Evolutionary conservation across 2,329 filamentous ascomycete species (phyloP).

Genomic region (Ophiostoma sp.): DNA sequence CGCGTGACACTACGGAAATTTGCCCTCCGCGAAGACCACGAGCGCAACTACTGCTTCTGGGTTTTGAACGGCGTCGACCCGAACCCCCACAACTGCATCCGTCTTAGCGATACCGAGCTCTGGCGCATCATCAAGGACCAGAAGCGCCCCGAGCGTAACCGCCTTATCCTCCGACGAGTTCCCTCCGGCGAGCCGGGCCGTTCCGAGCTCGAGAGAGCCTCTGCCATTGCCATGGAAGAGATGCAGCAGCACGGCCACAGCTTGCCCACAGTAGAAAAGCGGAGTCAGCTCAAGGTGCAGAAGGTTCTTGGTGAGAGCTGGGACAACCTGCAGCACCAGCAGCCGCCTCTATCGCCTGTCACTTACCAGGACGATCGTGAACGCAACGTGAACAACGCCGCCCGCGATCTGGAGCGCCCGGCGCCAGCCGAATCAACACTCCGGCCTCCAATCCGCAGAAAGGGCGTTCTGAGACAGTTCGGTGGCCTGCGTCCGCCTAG

Average conservation of each 20-base stretch:
- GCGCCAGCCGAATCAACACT: constrained; percentile 47
- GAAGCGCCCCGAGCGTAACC: constrained; percentile 80
- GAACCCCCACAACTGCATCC: constrained; percentile 76
- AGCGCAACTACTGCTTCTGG: constrained; percentile 96
- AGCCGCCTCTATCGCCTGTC: constrained; percentile 79
- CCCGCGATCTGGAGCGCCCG: constrained; percentile 59
- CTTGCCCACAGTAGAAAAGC: constrained; percentile 65
- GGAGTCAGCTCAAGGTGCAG: constrained; percentile 83
- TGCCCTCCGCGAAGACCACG: constrained; percentile 82
- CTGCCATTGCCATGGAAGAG: constrained; percentile 87
- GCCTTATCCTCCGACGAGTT: constrained; percentile 89
- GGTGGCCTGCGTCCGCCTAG: constrained; percentile 91
- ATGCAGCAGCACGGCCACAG: constrained; percentile 70
- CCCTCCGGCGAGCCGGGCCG: constrained; percentile 86
- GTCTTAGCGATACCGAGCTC: constrained; percentile 82
- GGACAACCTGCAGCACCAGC: constrained; percentile 67
- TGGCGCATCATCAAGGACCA: constrained; percentile 88
- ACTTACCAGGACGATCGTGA: constrained; percentile 72
- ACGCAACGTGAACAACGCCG: constrained; percentile 62
- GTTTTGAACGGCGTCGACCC: constrained; percentile 83
- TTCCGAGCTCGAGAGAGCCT: constrained; percentile 82
- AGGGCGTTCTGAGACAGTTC: constrained; percentile 71
- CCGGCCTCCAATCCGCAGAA: constrained; percentile 47
- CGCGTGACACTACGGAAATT: constrained; percentile 86
- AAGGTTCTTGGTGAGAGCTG: constrained; percentile 86